Percentiles rank a stretch among this genome's conserved stretches.
Evolutionary conservation across 2,329 filamentous ascomycete species (phyloP).

Genomic region (Penicillium sp.): DNA sequence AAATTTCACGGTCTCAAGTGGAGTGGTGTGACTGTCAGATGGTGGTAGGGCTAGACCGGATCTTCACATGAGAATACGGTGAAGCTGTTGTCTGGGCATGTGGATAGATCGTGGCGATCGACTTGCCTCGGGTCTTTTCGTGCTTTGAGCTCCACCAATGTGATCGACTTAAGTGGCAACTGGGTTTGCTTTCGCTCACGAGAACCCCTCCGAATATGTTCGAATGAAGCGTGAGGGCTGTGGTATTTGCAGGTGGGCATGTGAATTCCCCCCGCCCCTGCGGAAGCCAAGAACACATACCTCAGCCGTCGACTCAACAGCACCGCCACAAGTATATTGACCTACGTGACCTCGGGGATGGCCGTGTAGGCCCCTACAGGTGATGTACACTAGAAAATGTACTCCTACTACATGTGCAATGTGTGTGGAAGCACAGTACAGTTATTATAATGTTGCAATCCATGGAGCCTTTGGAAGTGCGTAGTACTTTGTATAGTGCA

Average conservation of each 20-base stretch:
- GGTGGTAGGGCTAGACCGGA: neutral
- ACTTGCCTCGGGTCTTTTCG: conserved; percentile 25
- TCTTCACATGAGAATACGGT: conserved; percentile 20
- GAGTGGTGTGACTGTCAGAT: neutral
- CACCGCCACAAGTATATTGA: too few species aligned
- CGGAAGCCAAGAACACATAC: neutral
- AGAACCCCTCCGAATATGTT: neutral
- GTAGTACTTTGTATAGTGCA: neutral
- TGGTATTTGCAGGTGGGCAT: conserved; percentile 5
- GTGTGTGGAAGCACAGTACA: too few species aligned
- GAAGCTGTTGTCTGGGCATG: conserved; percentile 2
- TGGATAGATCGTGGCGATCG: conserved; percentile 11
- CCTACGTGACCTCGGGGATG: too few species aligned
- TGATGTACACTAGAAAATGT: neutral
- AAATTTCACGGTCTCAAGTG: neutral
- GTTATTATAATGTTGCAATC: too few species aligned
- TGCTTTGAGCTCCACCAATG: conserved; percentile 6
- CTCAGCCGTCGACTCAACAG: neutral
- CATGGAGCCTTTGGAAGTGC: too few species aligned
- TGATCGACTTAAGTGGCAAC: conserved; percentile 13
- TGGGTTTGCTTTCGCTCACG: neutral
- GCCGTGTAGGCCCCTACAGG: too few species aligned
- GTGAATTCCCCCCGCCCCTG: conserved; percentile 1
- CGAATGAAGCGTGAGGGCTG: neutral
- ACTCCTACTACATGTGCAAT: neutral